These are phyloP conservation scores for Dioscorea dumetorum DNA, from an alignment of 106 monocot genomes.

Conservation along the genomic window DNA sequence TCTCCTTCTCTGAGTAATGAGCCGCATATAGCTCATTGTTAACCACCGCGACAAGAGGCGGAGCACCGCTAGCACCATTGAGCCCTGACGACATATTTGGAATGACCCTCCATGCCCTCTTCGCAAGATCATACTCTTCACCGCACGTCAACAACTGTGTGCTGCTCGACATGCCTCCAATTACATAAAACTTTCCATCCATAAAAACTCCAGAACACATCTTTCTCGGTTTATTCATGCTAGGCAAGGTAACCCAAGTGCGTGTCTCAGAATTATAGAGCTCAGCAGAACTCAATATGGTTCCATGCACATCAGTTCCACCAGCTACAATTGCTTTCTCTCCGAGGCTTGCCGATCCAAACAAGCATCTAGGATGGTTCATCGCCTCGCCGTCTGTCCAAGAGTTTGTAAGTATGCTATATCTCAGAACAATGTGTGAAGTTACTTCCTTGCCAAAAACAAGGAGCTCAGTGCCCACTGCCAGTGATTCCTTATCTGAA, in stretches of 20 bases:
- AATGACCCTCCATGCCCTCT: slow-evolving; percentile 57
- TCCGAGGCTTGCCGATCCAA: slow-evolving; percentile 77
- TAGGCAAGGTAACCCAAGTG: slow-evolving; percentile 61
- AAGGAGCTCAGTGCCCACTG: slow-evolving; percentile 74
- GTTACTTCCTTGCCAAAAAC: slow-evolving; percentile 66
- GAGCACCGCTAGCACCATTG: slow-evolving; percentile 62
- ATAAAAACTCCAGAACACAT: slow-evolving; percentile 86
- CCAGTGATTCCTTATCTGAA: slow-evolving; percentile 81
- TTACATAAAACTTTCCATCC: slow-evolving; percentile 83
- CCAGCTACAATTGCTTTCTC: slow-evolving; percentile 74
- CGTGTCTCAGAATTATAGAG: slow-evolving; percentile 67
- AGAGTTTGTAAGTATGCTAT: slow-evolving; percentile 62
- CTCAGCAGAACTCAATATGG: slow-evolving; percentile 54
- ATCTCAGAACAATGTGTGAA: slow-evolving; percentile 46
- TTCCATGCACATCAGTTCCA: slow-evolving; percentile 40
- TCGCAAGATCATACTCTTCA: slow-evolving; percentile 68
- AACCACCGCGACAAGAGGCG: slow-evolving; percentile 77
- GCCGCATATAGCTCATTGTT: slow-evolving; percentile 76
- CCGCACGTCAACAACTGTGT: slow-evolving; percentile 53
- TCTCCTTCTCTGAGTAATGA: slow-evolving; percentile 47
- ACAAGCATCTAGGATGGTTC: slow-evolving; percentile 72
- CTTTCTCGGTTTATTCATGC: slow-evolving; percentile 54
- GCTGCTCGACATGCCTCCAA: slow-evolving; percentile 52
- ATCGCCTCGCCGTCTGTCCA: slow-evolving; percentile 62
- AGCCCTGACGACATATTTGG: slow-evolving; percentile 53